phyloP scores from a whole-genome alignment of 345 rosid species.

The Kernera saxatilis region DNA sequence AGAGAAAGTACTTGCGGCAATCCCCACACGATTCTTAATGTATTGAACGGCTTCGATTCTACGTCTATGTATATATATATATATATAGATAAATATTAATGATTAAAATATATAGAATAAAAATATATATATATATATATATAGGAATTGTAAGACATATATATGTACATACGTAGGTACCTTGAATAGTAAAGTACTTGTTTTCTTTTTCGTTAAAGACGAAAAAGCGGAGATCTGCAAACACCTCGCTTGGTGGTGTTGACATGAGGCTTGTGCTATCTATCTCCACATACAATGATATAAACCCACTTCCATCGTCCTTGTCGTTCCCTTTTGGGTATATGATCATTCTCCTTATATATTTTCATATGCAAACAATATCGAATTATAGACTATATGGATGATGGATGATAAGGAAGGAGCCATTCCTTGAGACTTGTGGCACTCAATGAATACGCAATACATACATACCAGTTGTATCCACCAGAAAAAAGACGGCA shows the following conservation, averaged over 20 bases:
- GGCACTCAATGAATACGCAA: background rate
- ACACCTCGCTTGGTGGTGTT: background rate
- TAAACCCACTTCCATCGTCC: background rate
- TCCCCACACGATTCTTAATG: background rate
- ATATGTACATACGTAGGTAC: background rate
- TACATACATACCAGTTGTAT: background rate
- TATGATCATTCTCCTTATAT: background rate
- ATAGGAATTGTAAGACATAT: too few species aligned
- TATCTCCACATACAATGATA: slow-evolving; percentile 3
- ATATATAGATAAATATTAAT: too few species aligned
- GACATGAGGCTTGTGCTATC: background rate
- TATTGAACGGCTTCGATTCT: background rate
- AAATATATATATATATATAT: background rate
- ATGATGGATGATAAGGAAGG: background rate
- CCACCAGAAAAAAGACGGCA: background rate
- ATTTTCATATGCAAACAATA: too few species aligned
- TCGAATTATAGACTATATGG: too few species aligned
- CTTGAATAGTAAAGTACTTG: background rate
- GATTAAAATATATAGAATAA: too few species aligned
- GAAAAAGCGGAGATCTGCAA: background rate
- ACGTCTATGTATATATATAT: background rate
- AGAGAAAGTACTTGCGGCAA: background rate
- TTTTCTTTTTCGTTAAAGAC: background rate
- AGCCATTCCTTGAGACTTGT: background rate
- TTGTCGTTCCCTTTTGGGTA: background rate